These are phyloP conservation scores for Digitaria exilis DNA, from an alignment of 202 grass and related monocot genomes.

Conservation along the genomic window DNA sequence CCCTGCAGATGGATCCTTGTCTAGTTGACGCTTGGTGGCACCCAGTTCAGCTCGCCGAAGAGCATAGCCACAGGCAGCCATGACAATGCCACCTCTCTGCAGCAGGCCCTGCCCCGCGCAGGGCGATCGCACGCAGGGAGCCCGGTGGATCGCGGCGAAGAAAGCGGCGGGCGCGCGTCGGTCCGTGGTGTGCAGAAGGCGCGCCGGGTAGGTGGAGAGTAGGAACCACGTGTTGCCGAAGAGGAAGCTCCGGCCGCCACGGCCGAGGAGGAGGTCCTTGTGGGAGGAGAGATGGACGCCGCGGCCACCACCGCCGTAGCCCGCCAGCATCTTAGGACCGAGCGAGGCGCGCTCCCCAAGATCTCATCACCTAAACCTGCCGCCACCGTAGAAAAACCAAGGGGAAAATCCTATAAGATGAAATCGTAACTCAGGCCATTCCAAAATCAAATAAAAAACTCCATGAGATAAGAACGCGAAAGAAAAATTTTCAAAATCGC, in stretches of 20 bases:
- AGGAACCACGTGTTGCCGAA: conserved; percentile 91
- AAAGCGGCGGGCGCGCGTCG: conserved; percentile 51
- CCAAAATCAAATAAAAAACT: conserved; percentile 9
- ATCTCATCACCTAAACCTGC: conserved; percentile 55
- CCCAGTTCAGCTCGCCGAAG: conserved; percentile 53
- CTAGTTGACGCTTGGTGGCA: conserved; percentile 40
- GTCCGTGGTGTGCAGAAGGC: conserved; percentile 59
- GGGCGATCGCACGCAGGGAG: conserved; percentile 40
- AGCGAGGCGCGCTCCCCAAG: conserved; percentile 37
- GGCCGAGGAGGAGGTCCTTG: conserved; percentile 56
- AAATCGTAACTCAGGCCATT: not conserved
- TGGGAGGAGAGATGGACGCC: conserved; percentile 54
- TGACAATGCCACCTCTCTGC: conserved; percentile 55
- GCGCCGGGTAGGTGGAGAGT: conserved; percentile 61
- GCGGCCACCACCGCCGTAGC: conserved; percentile 34
- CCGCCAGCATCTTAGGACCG: conserved; percentile 60
- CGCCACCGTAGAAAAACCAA: not conserved
- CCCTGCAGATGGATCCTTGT: conserved; percentile 39
- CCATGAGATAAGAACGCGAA: not conserved
- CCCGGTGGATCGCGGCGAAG: conserved; percentile 46
- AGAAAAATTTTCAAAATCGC: not conserved
- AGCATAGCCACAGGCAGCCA: conserved; percentile 66
- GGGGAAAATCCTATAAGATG: not conserved
- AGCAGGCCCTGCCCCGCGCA: conserved; percentile 47
- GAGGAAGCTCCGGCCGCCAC: conserved; percentile 73